Base-by-base conservation (phyloP, 192 early-diverging fungal species). In the Podila epicladia region DNA sequence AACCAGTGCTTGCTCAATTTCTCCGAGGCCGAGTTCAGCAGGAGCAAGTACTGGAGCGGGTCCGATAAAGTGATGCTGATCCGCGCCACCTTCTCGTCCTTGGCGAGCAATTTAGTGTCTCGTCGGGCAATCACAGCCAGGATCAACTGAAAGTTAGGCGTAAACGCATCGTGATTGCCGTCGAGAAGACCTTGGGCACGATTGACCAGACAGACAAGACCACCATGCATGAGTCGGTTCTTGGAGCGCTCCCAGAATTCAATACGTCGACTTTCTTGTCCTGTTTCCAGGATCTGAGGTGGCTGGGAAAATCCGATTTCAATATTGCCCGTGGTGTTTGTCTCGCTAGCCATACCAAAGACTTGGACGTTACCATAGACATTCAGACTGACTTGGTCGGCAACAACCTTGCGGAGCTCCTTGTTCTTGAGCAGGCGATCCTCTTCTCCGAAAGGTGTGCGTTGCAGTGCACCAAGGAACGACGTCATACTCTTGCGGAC, bases 211-310 rank as follows among this genome's bases (percentile, higher is more conserved):
- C 87, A 88, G 9, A 89, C 65, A 17, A 90, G 68, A 28, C 79
- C 75, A 12, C 87, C 87, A 41, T 70, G 65, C 75, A 84, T 85
- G 22, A 90, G 61, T 28, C 79, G 82, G 5, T 69, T 58, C 38
- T 70, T 75, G 37, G 75, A 72, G n/a, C 75, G 69, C 33, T 85
- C 62, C 89, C 87, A 89, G 67, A 83, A 89, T 12, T 87, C 58
- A 1, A 9, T 58, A 6, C 86, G 73, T 17, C 79, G 73, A 3
- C n/a, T n/a, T 53, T 64, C 22, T 58, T 32, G 26, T 33, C 17
- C 57, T 50, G 7, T 12, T 31, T 24, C 63, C 35, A 9, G 28
- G 20, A 78, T 37, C 22, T 62, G 67, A 4, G 66, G 62, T 35
- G 70, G 79, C 32, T 74, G 82, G 17, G 62, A 32, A 38, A 86